phyloP scores from a whole-genome alignment of 1,284 basidiomycete species.

The Cystobasidiaceae sp. region DNA sequence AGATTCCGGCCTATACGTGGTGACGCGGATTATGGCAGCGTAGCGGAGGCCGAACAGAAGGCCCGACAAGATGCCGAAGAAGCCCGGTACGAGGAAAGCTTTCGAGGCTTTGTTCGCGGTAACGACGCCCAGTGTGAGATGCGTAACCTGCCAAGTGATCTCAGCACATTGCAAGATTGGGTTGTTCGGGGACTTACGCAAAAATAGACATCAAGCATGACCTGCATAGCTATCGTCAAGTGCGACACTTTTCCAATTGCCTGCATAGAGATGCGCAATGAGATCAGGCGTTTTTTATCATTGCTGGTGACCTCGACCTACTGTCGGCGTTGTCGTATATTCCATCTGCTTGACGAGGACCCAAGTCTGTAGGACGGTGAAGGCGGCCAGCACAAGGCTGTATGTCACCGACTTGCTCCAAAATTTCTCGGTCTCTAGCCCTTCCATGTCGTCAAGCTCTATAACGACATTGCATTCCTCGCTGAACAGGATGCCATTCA shows the following conservation, averaged over 20 bases:
- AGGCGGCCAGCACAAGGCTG: constrained; percentile 39
- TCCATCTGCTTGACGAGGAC: constrained; percentile 46
- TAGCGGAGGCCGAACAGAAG: constrained; percentile 43
- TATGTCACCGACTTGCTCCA: constrained; percentile 42
- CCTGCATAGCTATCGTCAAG: constrained; percentile 41
- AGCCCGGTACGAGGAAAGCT: constrained; percentile 38
- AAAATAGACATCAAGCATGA: constrained; percentile 43
- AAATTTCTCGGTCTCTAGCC: constrained; percentile 36
- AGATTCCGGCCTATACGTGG: constrained; percentile 30
- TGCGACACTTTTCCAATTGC: constrained; percentile 40
- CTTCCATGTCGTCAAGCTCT: constrained; percentile 29
- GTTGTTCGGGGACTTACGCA: constrained; percentile 31
- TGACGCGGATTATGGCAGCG: constrained; percentile 39
- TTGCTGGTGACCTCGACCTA: constrained; percentile 1
- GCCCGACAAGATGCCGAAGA: constrained; percentile 41
- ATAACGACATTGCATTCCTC: constrained; percentile 45
- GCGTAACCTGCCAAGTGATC: constrained; percentile 25
- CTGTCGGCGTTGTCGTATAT: constrained; percentile 39
- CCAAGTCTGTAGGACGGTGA: constrained; percentile 39
- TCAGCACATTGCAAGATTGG: neutral
- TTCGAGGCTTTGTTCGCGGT: constrained; percentile 38
- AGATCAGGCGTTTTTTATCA: neutral
- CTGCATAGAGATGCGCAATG: constrained; percentile 1
- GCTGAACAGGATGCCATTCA: constrained; percentile 42
- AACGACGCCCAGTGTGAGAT: constrained; percentile 38